Conservation (phyloP, 2,329 filamentous ascomycete species). For the Exophiala oligosperma region DNA sequence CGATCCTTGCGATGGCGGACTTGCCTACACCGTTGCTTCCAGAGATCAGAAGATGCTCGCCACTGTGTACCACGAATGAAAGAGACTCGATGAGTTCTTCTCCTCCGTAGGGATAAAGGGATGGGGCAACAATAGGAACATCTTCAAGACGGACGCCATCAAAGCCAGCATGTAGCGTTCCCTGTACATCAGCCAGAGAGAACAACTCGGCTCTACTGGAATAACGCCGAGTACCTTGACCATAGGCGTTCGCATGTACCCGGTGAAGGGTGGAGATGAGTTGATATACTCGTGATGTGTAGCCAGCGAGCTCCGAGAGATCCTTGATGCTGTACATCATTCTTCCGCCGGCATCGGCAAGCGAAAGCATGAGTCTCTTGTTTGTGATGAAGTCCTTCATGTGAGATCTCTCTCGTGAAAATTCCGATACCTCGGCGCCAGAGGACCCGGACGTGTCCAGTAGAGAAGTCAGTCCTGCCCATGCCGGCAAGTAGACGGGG, state of each 20-base stretch:
- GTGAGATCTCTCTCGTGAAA: constrained; percentile 72
- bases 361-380: constrained; percentile 94
- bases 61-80: constrained; percentile 83
- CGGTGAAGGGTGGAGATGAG: constrained; percentile 92
- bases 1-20: constrained; percentile 79
- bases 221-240: constrained; percentile 51
- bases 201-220: constrained; percentile 72
- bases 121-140: constrained; percentile 87
- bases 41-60: constrained; percentile 92
- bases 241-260: constrained; percentile 88
- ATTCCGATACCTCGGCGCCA: constrained; percentile 34
- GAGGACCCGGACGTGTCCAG: constrained; percentile 51
- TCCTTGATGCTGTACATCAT: constrained; percentile 99
- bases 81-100: constrained; percentile 88
- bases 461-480: constrained; percentile 79
- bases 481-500: constrained; percentile 89
- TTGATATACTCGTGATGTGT: constrained; percentile 94
- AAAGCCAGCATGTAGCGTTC: constrained; percentile 91
- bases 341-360: constrained; percentile 90
- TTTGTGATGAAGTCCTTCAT: constrained; percentile 99
- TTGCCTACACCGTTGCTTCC: constrained; percentile 95
- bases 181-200: constrained; percentile 87
- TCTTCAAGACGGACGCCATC: constrained; percentile 92
- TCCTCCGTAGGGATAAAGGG: constrained; percentile 83
- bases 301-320: constrained; percentile 89